A percentile compares a stretch with the other conserved stretches of the same genome.
phyloP scores from a whole-genome alignment of 78 protist species.

The Ministeria vibrans region DNA sequence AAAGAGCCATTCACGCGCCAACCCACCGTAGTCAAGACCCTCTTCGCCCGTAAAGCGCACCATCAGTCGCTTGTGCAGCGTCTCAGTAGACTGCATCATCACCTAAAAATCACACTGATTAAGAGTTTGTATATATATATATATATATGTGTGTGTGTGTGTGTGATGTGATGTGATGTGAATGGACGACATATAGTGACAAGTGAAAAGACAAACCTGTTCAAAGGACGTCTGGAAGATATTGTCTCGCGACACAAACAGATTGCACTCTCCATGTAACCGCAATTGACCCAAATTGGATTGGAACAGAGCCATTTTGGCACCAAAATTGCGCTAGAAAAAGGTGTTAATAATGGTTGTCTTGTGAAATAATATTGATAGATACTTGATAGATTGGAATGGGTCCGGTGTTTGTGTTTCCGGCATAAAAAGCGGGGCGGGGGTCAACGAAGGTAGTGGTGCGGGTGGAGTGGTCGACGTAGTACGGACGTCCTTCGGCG shows the following conservation, averaged over 20 bases:
- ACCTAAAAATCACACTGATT: too few species aligned
- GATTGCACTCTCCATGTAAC: not conserved
- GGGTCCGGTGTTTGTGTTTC: not conserved
- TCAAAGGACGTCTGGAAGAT: not conserved
- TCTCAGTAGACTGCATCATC: too few species aligned
- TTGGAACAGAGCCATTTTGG: not conserved
- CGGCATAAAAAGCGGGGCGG: not conserved
- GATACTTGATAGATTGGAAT: too few species aligned
- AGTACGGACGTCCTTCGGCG: constrained; percentile 23
- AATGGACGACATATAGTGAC: not conserved
- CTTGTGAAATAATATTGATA: too few species aligned
- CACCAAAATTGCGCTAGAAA: not conserved
- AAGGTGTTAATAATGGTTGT: too few species aligned
- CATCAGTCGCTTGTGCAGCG: constrained; percentile 9
- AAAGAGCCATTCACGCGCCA: constrained; percentile 61
- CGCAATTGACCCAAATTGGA: not conserved
- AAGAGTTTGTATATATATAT: too few species aligned
- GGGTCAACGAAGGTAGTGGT: constrained; percentile 49
- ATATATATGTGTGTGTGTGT: not conserved
- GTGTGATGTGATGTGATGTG: too few species aligned
- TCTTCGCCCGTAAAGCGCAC: constrained; percentile 26
- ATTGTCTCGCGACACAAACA: not conserved
- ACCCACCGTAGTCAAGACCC: constrained; percentile 43
- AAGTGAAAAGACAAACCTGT: not conserved
- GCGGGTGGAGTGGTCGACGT: constrained; percentile 39